Evolutionary conservation across 2,329 filamentous ascomycete species (phyloP).

Genomic region (Cytospora schulzeri): DNA sequence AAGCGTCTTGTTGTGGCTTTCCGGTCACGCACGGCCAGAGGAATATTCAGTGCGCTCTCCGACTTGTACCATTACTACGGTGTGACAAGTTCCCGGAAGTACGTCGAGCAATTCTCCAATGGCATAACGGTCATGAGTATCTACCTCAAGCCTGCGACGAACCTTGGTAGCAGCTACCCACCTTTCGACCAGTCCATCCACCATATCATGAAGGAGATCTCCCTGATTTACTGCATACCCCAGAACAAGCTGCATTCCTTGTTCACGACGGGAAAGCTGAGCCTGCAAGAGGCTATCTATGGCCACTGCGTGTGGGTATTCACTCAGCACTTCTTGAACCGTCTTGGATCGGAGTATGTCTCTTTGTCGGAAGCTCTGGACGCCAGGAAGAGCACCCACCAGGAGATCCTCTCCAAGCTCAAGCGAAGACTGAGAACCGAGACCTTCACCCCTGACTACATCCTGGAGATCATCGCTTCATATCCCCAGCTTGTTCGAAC

Average conservation of each 20-base stretch:
- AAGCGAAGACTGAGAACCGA: conserved; percentile 94
- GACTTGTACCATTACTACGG: conserved; percentile 99
- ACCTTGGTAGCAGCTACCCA: conserved; percentile 62
- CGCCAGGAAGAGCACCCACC: conserved; percentile 77
- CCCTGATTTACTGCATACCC: conserved; percentile 93
- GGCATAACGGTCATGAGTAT: conserved; percentile 96
- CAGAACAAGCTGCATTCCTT: conserved; percentile 94
- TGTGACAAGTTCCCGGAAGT: conserved; percentile 93
- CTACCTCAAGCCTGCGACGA: conserved; percentile 77
- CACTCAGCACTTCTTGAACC: conserved; percentile 96
- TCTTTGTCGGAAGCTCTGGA: conserved; percentile 83
- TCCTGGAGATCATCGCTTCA: conserved; percentile 91
- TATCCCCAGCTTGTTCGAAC: conserved; percentile 86
- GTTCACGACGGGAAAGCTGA: conserved; percentile 83
- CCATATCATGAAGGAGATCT: conserved; percentile 98
- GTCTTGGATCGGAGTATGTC: conserved; percentile 87
- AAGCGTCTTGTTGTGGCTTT: conserved; percentile 95
- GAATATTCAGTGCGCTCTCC: conserved; percentile 91
- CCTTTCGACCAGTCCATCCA: conserved; percentile 93
- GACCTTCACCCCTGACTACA: conserved; percentile 98
- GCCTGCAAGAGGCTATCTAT: conserved; percentile 95
- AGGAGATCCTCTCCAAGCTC: conserved; percentile 85
- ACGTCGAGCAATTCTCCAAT: conserved; percentile 98
- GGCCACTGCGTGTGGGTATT: conserved; percentile 98
- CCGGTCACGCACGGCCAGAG: conserved; percentile 87